A percentile compares a stretch with the other conserved stretches of the same genome.
These are phyloP conservation scores for Tolypocladium ovalisporum DNA, from an alignment of 2,329 filamentous ascomycete genomes.

Conservation along the genomic window DNA sequence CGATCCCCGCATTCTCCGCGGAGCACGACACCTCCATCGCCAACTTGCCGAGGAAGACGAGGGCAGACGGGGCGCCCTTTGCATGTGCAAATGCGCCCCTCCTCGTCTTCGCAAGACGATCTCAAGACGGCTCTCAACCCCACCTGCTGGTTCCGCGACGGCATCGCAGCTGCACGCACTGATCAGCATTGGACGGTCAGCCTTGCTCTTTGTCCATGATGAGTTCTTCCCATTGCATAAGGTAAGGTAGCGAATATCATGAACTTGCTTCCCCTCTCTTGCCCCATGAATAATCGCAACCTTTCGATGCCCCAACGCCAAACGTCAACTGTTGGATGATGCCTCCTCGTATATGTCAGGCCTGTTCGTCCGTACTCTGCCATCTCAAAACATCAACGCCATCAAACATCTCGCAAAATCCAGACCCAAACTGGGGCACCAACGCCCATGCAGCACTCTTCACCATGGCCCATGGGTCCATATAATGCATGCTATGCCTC, in stretches of 20 bases:
- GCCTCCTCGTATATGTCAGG: neutral
- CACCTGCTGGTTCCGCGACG: neutral
- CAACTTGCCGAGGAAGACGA: neutral
- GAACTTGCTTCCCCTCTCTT: neutral
- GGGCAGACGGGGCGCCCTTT: neutral
- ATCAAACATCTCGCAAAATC: neutral
- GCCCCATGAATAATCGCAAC: neutral
- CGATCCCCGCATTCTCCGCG: neutral
- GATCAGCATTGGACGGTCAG: too few relatives aligned
- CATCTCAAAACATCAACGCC: neutral
- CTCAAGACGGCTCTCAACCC: neutral
- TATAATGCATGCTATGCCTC: neutral
- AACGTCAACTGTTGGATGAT: neutral
- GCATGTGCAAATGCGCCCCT: slow-evolving; percentile 6
- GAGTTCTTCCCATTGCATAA: neutral
- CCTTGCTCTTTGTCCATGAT: neutral
- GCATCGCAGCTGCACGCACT: neutral
- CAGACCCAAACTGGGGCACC: neutral
- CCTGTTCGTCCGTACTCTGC: neutral
- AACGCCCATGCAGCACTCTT: neutral
- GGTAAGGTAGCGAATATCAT: neutral
- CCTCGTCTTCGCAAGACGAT: neutral
- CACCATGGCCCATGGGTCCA: neutral
- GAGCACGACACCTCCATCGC: neutral
- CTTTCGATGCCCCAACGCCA: neutral